phyloP scores from a whole-genome alignment of 2,329 filamentous ascomycete species.

The Arthrobotrys iridis region DNA sequence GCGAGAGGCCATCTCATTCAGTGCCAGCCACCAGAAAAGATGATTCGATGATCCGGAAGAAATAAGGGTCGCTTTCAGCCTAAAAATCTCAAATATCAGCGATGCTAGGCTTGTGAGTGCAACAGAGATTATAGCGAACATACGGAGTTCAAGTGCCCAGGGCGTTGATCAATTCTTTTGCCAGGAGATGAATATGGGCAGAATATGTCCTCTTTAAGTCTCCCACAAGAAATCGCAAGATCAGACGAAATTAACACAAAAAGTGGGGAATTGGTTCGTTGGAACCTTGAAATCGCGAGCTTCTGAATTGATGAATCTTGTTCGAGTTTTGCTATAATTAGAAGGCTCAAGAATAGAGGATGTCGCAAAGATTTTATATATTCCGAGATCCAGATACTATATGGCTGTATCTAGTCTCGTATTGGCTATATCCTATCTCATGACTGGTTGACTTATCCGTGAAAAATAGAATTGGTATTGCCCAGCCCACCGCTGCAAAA shows the following conservation, averaged over 20 bases:
- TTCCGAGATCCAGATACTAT: not conserved
- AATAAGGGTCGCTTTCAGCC: not conserved
- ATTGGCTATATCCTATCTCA: not conserved
- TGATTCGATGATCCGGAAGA: not conserved
- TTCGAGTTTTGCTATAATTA: not conserved
- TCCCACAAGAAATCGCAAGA: too few relatives aligned
- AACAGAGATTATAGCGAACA: too few relatives aligned
- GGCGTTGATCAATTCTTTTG: too few relatives aligned
- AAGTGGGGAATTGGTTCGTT: too few relatives aligned
- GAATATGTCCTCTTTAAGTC: too few relatives aligned
- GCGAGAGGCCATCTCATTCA: slow-evolving; percentile 1
- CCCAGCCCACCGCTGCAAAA: not conserved
- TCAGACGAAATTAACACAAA: too few relatives aligned
- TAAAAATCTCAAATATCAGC: not conserved
- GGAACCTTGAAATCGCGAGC: not conserved
- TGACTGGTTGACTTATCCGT: not conserved
- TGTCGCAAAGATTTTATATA: not conserved
- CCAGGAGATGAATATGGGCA: too few relatives aligned
- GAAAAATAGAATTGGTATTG: not conserved
- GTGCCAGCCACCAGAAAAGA: too few relatives aligned
- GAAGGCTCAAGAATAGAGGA: not conserved
- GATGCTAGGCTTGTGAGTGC: too few relatives aligned
- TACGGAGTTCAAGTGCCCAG: too few relatives aligned
- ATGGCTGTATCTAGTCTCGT: not conserved
- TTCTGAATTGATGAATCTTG: not conserved